Conservation (phyloP, 148 eudicot species). For the Fallopia convolvulus region DNA sequence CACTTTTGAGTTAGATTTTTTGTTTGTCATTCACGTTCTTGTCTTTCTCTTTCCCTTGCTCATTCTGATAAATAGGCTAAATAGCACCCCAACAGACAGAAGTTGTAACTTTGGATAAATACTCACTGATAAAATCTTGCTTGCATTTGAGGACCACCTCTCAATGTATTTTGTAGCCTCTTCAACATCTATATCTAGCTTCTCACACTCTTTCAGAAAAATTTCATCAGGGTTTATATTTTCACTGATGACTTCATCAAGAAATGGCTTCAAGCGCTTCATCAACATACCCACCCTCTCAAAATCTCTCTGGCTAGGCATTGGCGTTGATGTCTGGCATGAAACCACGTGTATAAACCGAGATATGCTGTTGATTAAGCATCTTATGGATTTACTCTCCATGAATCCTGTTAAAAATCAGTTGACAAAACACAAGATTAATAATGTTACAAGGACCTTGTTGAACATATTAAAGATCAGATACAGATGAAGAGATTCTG, state of each 20-base stretch:
- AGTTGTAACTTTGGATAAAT: neutral
- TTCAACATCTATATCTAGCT: slow-evolving; percentile 54
- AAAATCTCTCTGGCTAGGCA: slow-evolving; percentile 55
- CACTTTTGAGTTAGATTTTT: neutral
- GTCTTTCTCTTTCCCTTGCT: neutral
- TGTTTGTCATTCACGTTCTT: neutral
- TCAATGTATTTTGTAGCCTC: slow-evolving; percentile 76
- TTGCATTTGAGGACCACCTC: slow-evolving; percentile 64
- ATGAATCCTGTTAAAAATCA: slow-evolving; percentile 40
- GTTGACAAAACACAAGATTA: neutral
- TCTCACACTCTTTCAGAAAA: slow-evolving; percentile 61
- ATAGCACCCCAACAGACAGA: neutral
- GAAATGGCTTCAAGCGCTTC: slow-evolving; percentile 63
- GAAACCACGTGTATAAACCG: slow-evolving; percentile 79
- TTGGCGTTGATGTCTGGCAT: slow-evolving; percentile 41
- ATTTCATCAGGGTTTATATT: slow-evolving; percentile 39
- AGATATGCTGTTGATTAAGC: slow-evolving; percentile 65
- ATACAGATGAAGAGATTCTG: neutral
- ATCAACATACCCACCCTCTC: slow-evolving; percentile 35
- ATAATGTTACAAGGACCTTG: neutral
- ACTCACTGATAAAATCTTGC: slow-evolving; percentile 76
- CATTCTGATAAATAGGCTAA: neutral
- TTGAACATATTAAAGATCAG: neutral
- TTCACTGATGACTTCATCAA: slow-evolving; percentile 47
- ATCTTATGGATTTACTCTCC: slow-evolving; percentile 64